These are phyloP conservation scores for Phragmites australis DNA, from an alignment of 176 grass and related monocot species.

Conservation along the genomic window DNA sequence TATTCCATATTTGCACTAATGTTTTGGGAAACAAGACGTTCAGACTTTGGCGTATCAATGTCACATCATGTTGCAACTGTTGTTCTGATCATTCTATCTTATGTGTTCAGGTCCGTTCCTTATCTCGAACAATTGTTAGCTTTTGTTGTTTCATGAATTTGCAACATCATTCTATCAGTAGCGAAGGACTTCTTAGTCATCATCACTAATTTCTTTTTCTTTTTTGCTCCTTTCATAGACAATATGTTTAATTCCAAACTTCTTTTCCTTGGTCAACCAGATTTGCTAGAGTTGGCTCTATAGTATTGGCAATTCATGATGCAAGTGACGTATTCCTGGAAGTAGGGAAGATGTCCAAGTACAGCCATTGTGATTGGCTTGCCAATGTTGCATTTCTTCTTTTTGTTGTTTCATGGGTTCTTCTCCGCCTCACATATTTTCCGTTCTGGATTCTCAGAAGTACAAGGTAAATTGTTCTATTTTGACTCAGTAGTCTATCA, in stretches of 20 bases:
- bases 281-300: slow-evolving; percentile 72
- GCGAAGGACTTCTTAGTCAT: background rate
- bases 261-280: slow-evolving; percentile 50
- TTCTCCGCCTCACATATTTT: slow-evolving; percentile 72
- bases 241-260: background rate
- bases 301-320: slow-evolving; percentile 85
- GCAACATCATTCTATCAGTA: background rate
- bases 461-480: slow-evolving; percentile 63
- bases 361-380: slow-evolving; percentile 63
- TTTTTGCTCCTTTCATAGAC: background rate
- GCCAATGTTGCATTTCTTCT: slow-evolving; percentile 63
- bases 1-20: slow-evolving; percentile 90
- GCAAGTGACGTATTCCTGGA: slow-evolving; percentile 78
- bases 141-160: slow-evolving; percentile 22
- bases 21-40: slow-evolving; percentile 87
- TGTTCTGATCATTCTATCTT: slow-evolving; percentile 68
- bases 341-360: slow-evolving; percentile 80
- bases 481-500: background rate
- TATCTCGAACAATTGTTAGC: background rate
- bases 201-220: background rate
- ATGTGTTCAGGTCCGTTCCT: slow-evolving; percentile 67
- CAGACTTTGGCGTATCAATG: slow-evolving; percentile 83
- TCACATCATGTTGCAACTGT: slow-evolving; percentile 72
- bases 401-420: slow-evolving; percentile 73
- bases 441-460: slow-evolving; percentile 87